Evolutionary conservation across 2,329 filamentous ascomycete species (phyloP), one percentile per base, ranked within the genome.

Genomic region (Cercospora janseana): DNA sequence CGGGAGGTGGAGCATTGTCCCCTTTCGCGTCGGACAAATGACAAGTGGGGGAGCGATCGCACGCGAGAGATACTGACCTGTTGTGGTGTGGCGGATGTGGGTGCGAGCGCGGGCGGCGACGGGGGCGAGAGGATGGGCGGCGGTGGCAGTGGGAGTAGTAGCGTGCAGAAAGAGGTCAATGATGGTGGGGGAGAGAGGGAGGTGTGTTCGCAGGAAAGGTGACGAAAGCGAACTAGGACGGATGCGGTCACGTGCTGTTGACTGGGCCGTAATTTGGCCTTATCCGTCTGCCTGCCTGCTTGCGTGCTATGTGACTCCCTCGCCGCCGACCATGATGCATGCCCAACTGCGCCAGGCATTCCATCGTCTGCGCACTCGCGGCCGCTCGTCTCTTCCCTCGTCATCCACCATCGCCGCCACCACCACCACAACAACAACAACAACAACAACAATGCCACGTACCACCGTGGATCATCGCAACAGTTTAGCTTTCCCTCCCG

Each of bases 211-310:
- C 18, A 9, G 34, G 34, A 38, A 38, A 38, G n/a, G 34, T 38
- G 34, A 38, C 34, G 34, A 38, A 38, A 38, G 34, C 34, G 34
- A 38, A 38, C 34, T 23, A 38, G 34, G 34, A 38, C 34, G 18
- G 10, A 32, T 12, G 34, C 24, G 18, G 34, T 38, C 18, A 38
- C 34, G 8, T 12, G 15, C 18, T 21, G 18, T 38, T 38, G 34
- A 38, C 34, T 38, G 34, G 34, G 15, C 34, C 34, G 34, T 18
- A 38, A 38, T 38, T 38, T 38, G 34, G 34, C 24, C 13, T 29
- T n/a, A 10, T 29, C 27, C 27, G 27, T 21, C 18, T 38, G 34
- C 24, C 34, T 21, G 24, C 34, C 21, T n/a, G n/a, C n/a, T n/a
- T n/a, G n/a, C n/a, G n/a, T n/a, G 24, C 34, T 21, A 38, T n/a